Evolutionary conservation across 1,139 yeast species (phyloP).

Genomic region (Saccharomyces hybrid): DNA sequence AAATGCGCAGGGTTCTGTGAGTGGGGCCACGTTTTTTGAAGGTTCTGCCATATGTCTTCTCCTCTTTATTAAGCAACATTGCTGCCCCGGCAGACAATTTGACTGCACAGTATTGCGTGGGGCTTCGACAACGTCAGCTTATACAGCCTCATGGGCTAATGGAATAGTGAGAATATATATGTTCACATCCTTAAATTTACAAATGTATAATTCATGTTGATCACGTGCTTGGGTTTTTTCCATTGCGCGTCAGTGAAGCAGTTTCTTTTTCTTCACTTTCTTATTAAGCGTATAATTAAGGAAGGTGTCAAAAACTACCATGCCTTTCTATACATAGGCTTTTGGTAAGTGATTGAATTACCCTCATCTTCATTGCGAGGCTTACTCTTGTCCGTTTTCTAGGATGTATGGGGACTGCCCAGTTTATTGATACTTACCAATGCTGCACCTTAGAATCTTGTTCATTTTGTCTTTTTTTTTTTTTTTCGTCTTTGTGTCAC

Average conservation of each 20-base stretch:
- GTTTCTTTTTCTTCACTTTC: too few relatives aligned
- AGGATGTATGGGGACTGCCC: too few relatives aligned
- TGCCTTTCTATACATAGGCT: too few relatives aligned
- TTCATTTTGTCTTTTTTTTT: background rate
- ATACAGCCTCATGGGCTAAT: background rate
- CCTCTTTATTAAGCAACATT: background rate
- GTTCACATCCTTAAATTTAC: background rate
- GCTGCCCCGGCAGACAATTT: background rate
- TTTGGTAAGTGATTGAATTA: too few relatives aligned
- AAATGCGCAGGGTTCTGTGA: background rate
- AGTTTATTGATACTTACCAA: too few relatives aligned
- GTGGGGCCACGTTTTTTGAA: background rate
- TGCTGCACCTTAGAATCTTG: background rate
- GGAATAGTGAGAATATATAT: background rate
- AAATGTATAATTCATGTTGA: background rate
- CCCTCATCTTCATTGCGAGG: too few relatives aligned
- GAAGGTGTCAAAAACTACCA: too few relatives aligned
- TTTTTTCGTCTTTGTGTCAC: background rate
- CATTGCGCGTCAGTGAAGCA: too few relatives aligned
- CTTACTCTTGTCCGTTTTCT: too few relatives aligned
- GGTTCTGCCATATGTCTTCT: background rate
- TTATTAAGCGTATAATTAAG: too few relatives aligned
- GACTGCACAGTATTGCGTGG: background rate
- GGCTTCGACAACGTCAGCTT: background rate
- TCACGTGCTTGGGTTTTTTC: background rate